Conservation (phyloP, 2,329 filamentous ascomycete genomes). For the Fusarium sp. region DNA sequence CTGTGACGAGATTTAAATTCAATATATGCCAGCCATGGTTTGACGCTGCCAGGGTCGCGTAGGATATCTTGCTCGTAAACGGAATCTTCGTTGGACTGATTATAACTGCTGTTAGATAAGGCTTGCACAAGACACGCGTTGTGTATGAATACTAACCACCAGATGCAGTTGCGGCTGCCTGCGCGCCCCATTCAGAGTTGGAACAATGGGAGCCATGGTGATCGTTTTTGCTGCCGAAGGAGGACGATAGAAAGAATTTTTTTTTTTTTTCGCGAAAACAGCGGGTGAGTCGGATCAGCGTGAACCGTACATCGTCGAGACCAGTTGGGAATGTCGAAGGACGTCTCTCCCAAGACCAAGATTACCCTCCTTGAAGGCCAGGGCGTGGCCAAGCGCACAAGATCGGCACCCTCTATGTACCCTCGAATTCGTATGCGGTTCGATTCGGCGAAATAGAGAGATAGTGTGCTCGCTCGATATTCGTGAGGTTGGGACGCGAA, state of each 20-base stretch:
- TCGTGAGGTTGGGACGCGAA: slow-evolving; percentile 34
- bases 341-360: slow-evolving; percentile 3
- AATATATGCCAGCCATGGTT: slow-evolving; percentile 96
- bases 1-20: slow-evolving; percentile 92
- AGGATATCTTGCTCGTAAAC: slow-evolving; percentile 97
- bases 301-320: slow-evolving; percentile 46
- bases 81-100: slow-evolving; percentile 85
- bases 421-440: slow-evolving; percentile 3
- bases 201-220: slow-evolving; percentile 46
- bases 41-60: slow-evolving; percentile 86
- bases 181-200: slow-evolving; percentile 55
- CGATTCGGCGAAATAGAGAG: not conserved
- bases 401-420: not conserved
- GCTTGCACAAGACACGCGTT: not conserved
- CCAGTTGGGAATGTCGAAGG: slow-evolving; percentile 20
- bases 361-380: not conserved
- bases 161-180: slow-evolving; percentile 65
- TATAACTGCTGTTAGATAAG: slow-evolving; percentile 50
- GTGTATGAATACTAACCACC: slow-evolving; percentile 58
- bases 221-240: not conserved
- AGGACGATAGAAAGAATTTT: not conserved
- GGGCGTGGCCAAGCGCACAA: slow-evolving; percentile 13
- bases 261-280: slow-evolving; percentile 15
- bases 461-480: not conserved
- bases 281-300: slow-evolving; percentile 35